Evolutionary conservation across 148 eudicot genomes (phyloP).

Genomic region (Chenopodium suecicum): DNA sequence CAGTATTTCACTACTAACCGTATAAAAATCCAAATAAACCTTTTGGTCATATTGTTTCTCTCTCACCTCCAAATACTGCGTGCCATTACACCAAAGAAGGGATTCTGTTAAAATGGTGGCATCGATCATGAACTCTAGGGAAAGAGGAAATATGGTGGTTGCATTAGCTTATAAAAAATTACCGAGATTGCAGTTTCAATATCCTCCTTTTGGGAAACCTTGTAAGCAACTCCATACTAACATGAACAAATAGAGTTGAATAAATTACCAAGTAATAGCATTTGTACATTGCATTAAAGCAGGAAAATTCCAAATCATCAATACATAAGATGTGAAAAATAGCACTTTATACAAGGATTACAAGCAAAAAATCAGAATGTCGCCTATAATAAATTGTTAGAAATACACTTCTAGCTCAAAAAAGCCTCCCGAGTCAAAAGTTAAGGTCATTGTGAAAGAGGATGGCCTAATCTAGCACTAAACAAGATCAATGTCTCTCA

Average conservation of each 20-base stretch:
- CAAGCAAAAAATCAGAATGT: background rate
- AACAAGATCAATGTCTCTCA: too few relatives aligned
- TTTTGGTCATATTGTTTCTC: constrained; percentile 97
- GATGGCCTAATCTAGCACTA: background rate
- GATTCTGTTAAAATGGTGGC: constrained; percentile 24
- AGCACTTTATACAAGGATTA: constrained; percentile 1
- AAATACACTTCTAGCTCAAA: background rate
- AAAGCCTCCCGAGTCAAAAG: background rate
- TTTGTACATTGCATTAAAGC: background rate
- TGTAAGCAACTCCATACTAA: constrained; percentile 95
- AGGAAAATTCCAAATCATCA: background rate
- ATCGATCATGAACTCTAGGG: constrained; percentile 5
- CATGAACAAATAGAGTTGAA: constrained; percentile 7
- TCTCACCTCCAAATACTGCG: constrained; percentile 86
- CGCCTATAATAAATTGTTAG: too few relatives aligned
- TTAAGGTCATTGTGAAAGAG: background rate
- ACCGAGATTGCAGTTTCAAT: constrained; percentile 68
- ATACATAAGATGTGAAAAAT: background rate
- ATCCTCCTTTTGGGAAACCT: constrained; percentile 64
- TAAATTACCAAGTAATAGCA: background rate
- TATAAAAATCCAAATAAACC: constrained; percentile 67
- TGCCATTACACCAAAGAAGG: constrained; percentile 32
- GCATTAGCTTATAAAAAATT: constrained; percentile 15
- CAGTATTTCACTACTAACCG: constrained; percentile 46
- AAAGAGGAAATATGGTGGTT: background rate